Conservation (phyloP, 768 basidiomycete species). For the Glaciozyma martinii region DNA sequence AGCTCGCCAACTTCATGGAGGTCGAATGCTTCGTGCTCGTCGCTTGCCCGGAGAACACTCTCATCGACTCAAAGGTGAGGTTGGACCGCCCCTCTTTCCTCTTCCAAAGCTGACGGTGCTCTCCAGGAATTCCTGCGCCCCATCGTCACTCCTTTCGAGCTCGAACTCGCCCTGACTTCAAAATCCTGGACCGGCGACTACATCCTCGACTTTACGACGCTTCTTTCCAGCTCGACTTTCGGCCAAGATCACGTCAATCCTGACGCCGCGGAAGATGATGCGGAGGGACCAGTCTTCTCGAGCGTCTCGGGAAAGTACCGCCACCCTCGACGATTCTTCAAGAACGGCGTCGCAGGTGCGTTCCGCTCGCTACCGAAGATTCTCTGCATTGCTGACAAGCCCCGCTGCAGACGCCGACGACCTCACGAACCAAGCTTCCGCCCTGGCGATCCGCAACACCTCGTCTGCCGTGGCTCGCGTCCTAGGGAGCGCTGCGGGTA, state of each 20-base stretch:
- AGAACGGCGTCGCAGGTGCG: conserved; percentile 15
- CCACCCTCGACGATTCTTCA: conserved; percentile 59
- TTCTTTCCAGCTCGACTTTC: conserved; percentile 29
- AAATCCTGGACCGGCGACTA: conserved; percentile 60
- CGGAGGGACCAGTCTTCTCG: conserved; percentile 72
- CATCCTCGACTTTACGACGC: conserved; percentile 29
- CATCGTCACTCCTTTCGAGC: conserved; percentile 88
- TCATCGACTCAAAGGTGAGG: conserved; percentile 59
- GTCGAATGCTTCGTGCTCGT: conserved; percentile 93
- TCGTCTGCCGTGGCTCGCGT: conserved; percentile 23
- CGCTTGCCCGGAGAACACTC: conserved; percentile 85
- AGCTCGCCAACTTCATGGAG: conserved; percentile 90
- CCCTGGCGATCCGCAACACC: conserved; percentile 20
- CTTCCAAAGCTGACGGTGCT: neutral
- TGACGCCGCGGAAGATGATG: conserved; percentile 45
- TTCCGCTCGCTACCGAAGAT: neutral
- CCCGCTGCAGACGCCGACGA: conserved; percentile 19
- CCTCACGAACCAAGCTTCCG: conserved; percentile 24
- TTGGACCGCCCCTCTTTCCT: neutral
- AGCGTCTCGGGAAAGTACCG: conserved; percentile 77
- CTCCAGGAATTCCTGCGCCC: conserved; percentile 75
- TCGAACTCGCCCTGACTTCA: conserved; percentile 65
- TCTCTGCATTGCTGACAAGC: neutral
- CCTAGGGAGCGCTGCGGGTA: conserved; percentile 29
- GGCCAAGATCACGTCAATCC: conserved; percentile 48